A percentile compares a stretch with the other conserved stretches of the same genome.
Evolutionary conservation across 768 basidiomycete species (phyloP).

Genomic region (Russula abietina): DNA sequence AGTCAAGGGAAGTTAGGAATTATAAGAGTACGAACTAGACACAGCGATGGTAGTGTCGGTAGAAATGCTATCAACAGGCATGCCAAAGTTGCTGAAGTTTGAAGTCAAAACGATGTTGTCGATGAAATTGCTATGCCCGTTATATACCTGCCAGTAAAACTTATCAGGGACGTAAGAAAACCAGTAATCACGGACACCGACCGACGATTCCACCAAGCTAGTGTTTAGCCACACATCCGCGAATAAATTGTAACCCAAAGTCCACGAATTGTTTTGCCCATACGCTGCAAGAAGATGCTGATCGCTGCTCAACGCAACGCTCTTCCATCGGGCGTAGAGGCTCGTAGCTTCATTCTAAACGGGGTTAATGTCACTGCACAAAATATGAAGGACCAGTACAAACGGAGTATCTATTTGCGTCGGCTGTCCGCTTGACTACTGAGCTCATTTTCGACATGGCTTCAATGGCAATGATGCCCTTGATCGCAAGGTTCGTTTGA

Average conservation of each 20-base stretch:
- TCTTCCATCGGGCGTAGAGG: constrained; percentile 14
- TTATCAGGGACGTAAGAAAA: neutral
- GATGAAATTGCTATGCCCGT: constrained; percentile 9
- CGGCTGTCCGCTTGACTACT: constrained; percentile 20
- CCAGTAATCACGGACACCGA: neutral
- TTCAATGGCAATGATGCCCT: constrained; percentile 61
- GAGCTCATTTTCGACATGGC: constrained; percentile 54
- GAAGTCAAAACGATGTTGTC: neutral
- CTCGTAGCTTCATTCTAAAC: neutral
- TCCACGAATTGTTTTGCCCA: constrained; percentile 39
- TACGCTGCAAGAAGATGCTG: constrained; percentile 4
- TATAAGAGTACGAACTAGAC: neutral
- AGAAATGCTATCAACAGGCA: constrained; percentile 10
- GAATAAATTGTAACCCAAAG: constrained; percentile 56
- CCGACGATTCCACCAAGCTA: constrained; percentile 39
- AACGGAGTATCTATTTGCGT: constrained; percentile 28
- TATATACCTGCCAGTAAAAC: constrained; percentile 10
- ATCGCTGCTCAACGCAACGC: neutral
- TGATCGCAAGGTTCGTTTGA: constrained; percentile 61
- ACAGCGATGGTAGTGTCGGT: neutral
- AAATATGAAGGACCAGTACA: constrained; percentile 4
- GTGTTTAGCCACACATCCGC: constrained; percentile 52
- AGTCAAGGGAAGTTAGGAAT: neutral
- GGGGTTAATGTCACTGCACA: neutral
- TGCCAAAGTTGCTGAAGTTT: constrained; percentile 1